Evolutionary conservation across 2,329 filamentous ascomycete species (phyloP).

Genomic region (Exophiala spinifera): DNA sequence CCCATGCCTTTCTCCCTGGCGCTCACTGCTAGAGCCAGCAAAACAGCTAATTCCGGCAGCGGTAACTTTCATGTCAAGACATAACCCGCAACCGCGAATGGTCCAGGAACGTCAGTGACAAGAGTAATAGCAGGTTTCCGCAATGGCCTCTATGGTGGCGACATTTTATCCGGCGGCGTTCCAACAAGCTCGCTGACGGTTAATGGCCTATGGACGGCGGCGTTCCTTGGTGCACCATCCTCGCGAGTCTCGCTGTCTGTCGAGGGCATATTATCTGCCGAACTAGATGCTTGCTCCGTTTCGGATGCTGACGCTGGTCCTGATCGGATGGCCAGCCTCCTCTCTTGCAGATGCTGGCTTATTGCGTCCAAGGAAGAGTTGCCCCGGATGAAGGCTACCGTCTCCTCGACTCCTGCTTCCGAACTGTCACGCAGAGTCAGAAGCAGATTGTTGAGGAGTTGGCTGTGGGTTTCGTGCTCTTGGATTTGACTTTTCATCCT

Average conservation of each 20-base stretch:
- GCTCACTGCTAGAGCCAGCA: too few relatives aligned
- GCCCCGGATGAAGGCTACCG: not conserved
- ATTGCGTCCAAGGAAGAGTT: not conserved
- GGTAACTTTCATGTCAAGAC: too few relatives aligned
- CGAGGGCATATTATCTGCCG: not conserved
- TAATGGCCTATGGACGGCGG: not conserved
- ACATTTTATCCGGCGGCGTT: too few relatives aligned
- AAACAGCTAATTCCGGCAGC: too few relatives aligned
- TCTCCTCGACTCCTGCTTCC: not conserved
- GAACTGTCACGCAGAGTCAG: not conserved
- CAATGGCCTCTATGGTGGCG: not conserved
- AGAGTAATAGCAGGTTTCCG: too few relatives aligned
- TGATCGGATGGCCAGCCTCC: not conserved
- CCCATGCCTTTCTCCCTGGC: too few relatives aligned
- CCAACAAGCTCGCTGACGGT: not conserved
- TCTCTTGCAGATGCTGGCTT: not conserved
- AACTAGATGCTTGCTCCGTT: not conserved
- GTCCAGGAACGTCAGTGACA: not conserved
- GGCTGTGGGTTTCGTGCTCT: not conserved
- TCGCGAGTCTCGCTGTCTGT: not conserved
- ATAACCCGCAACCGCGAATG: too few relatives aligned
- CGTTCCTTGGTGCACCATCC: not conserved
- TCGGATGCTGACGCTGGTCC: not conserved
- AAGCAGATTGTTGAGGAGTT: not conserved
- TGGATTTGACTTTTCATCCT: not conserved